Conservation (phyloP, 2,329 filamentous ascomycete species). For the Fusarium verrucosum region DNA sequence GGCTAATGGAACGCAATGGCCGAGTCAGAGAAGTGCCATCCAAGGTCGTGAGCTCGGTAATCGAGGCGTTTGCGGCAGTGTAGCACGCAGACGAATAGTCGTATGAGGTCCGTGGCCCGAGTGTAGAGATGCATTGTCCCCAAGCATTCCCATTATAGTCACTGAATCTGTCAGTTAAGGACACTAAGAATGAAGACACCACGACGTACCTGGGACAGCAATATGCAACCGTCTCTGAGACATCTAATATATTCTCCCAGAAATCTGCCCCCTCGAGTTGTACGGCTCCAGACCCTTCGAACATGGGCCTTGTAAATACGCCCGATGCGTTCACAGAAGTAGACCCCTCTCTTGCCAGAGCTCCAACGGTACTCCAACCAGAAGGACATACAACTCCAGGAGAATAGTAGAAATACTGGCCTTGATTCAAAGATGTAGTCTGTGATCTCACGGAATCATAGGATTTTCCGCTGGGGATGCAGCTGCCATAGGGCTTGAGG, state of each 20-base stretch:
- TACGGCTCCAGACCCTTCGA: not conserved
- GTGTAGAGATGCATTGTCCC: not conserved
- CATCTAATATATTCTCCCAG: not conserved
- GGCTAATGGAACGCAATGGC: not conserved
- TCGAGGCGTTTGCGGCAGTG: not conserved
- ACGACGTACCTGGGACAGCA: slow-evolving; percentile 4
- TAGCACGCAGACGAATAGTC: not conserved
- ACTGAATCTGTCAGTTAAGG: not conserved
- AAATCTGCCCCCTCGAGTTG: not conserved
- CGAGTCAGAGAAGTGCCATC: not conserved
- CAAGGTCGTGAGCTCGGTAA: not conserved
- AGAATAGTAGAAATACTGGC: not conserved
- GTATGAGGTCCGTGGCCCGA: not conserved
- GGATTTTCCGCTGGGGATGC: not conserved
- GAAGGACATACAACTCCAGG: not conserved
- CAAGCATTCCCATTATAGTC: not conserved
- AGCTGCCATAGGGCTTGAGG: not conserved
- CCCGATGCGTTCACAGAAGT: not conserved
- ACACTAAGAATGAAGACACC: fast-evolving
- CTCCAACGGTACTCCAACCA: not conserved
- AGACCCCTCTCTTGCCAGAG: not conserved
- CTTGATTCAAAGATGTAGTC: not conserved
- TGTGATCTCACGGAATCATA: fast-evolving
- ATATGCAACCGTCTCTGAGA: not conserved
- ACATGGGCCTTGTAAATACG: fast-evolving